Conservation (phyloP, 495 filamentous ascomycete species). For the Immersiella caudata region DNA sequence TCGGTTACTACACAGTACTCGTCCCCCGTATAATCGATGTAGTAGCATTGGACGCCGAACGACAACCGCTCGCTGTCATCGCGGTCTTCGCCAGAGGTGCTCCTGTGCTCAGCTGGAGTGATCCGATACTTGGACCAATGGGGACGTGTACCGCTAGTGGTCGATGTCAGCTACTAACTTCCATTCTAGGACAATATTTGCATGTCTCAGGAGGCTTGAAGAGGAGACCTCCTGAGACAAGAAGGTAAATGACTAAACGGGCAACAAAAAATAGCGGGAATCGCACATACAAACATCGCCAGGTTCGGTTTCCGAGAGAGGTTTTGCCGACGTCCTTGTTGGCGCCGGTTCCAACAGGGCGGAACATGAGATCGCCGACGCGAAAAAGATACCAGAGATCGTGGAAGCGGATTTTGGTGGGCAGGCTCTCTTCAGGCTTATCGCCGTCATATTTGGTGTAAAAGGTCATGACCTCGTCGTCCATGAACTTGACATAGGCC, state of each 20-base stretch:
- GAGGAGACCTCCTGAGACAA: too few relatives aligned
- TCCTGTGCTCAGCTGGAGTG: neutral
- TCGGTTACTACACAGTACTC: slow-evolving; percentile 53
- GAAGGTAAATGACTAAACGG: too few relatives aligned
- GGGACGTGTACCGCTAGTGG: neutral
- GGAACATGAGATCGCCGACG: slow-evolving; percentile 38
- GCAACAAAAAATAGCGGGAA: too few relatives aligned
- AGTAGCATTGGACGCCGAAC: slow-evolving; percentile 46
- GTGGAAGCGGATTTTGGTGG: slow-evolving; percentile 33
- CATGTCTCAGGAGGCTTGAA: too few relatives aligned
- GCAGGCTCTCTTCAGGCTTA: neutral
- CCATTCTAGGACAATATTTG: too few relatives aligned
- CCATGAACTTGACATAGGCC: slow-evolving; percentile 39
- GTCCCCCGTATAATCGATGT: slow-evolving; percentile 58
- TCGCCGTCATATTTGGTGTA: slow-evolving; percentile 27
- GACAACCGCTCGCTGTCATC: slow-evolving; percentile 11
- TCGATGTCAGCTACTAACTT: too few relatives aligned
- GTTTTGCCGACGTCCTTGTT: slow-evolving; percentile 10
- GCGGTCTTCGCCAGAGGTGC: neutral
- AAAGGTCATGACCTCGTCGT: slow-evolving; percentile 39
- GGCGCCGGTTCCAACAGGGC: slow-evolving; percentile 17
- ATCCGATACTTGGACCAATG: neutral
- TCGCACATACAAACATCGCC: slow-evolving; percentile 19
- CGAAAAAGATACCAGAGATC: slow-evolving; percentile 38
- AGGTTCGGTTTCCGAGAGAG: slow-evolving; percentile 4